Conservation (phyloP, 805 yeast species). For the Kuraishia capsulata region DNA sequence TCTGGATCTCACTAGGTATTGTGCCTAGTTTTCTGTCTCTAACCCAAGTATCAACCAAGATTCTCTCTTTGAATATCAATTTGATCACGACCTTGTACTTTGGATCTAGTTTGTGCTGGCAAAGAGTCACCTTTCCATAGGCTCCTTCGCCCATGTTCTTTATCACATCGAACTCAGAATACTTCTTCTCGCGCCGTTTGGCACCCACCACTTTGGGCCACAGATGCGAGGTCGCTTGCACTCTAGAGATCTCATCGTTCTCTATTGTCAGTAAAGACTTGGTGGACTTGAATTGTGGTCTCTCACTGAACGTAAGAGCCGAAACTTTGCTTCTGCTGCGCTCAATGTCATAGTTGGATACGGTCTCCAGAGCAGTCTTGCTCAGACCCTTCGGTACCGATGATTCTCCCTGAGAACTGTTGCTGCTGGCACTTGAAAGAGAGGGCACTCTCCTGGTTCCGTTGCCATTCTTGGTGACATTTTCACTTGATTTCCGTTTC, state of each 20-base stretch:
- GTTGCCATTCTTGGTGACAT: neutral
- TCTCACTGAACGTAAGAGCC: neutral
- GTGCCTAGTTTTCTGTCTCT: slow-evolving; percentile 87
- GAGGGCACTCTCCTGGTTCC: neutral
- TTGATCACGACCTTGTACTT: slow-evolving; percentile 69
- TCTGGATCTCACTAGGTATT: slow-evolving; percentile 92
- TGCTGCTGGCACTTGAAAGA: slow-evolving; percentile 1
- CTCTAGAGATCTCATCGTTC: slow-evolving; percentile 29
- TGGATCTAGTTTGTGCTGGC: slow-evolving; percentile 55
- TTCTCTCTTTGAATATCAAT: slow-evolving; percentile 85
- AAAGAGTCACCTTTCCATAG: slow-evolving; percentile 86
- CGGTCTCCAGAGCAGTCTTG: neutral
- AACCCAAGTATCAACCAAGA: slow-evolving; percentile 96
- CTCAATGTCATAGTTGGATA: neutral
- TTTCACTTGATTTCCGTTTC: neutral
- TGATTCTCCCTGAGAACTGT: neutral
- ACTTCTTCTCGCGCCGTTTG: slow-evolving; percentile 59
- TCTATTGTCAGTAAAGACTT: slow-evolving; percentile 29
- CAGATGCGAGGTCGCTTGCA: slow-evolving; percentile 24
- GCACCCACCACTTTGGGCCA: slow-evolving; percentile 59
- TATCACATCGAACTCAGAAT: slow-evolving; percentile 59
- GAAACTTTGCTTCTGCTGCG: neutral
- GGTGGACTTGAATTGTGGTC: slow-evolving; percentile 23
- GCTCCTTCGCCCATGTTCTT: slow-evolving; percentile 94
- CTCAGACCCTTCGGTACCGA: neutral